Evolutionary conservation across 805 yeast genomes (phyloP).

Genomic region (Cephaloascus albidus): DNA sequence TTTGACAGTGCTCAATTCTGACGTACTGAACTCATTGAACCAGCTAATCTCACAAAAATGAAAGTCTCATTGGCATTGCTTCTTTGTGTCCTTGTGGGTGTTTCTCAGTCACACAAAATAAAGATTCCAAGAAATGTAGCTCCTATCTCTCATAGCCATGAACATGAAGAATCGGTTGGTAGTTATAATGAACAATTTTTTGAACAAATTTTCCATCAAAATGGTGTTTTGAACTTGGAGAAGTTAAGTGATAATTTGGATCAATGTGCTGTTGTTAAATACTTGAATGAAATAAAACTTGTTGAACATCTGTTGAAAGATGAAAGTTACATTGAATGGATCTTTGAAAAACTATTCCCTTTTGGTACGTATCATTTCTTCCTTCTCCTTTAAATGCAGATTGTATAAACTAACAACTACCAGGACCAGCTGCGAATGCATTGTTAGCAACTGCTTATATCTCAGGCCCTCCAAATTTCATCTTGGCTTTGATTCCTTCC

Average conservation of each 20-base stretch:
- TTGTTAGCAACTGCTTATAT: slow-evolving; percentile 54
- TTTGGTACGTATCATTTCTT: neutral
- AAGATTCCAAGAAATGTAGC: no score
- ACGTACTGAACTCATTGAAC: no score
- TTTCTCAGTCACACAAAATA: no score
- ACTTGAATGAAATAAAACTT: slow-evolving; percentile 16
- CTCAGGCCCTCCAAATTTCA: slow-evolving; percentile 54
- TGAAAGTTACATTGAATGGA: slow-evolving; percentile 20
- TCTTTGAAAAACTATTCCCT: slow-evolving; percentile 21
- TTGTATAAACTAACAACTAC: slow-evolving; percentile 29
- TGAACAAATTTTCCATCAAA: slow-evolving; percentile 16
- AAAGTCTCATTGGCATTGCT: no score
- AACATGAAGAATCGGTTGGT: neutral
- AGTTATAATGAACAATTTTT: neutral
- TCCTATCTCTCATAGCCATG: no score
- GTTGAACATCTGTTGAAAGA: slow-evolving; percentile 7
- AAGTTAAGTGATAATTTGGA: slow-evolving; percentile 15
- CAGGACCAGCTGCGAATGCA: slow-evolving; percentile 54
- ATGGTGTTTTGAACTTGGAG: slow-evolving; percentile 35
- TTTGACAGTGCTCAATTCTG: no score
- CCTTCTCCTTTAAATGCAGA: neutral
- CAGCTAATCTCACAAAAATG: no score
- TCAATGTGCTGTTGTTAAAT: slow-evolving; percentile 28
- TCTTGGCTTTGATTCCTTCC: slow-evolving; percentile 49
- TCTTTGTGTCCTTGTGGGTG: no score